These are phyloP conservation scores for Hypoxylon sp. DNA, from an alignment of 2,329 filamentous ascomycete genomes.

Conservation along the genomic window DNA sequence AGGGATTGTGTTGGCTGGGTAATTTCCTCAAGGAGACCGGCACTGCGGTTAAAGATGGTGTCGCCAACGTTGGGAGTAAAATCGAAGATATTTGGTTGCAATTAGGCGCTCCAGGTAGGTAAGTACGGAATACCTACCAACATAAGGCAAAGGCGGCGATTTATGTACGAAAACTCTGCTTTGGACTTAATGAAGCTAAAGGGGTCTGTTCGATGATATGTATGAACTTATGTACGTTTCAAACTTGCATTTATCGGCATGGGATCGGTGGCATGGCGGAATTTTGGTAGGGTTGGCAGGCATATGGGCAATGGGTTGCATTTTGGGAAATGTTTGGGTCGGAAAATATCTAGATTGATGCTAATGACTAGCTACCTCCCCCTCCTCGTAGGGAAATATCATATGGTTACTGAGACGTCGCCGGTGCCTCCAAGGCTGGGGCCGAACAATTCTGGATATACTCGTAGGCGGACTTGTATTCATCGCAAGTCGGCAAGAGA, in stretches of 20 bases:
- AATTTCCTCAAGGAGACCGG: slow-evolving; percentile 4
- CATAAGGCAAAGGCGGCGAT: no score
- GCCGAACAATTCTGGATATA: slow-evolving; percentile 39
- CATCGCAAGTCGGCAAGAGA: slow-evolving; percentile 37
- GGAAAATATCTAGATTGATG: slow-evolving; percentile 10
- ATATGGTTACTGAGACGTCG: slow-evolving; percentile 21
- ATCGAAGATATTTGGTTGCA: slow-evolving; percentile 10
- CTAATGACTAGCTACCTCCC: neutral
- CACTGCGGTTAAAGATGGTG: slow-evolving; percentile 3
- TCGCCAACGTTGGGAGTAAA: neutral
- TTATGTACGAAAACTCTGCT: neutral
- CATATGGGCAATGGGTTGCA: slow-evolving; percentile 4
- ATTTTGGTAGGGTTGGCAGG: slow-evolving; percentile 16
- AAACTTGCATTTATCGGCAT: slow-evolving; percentile 13
- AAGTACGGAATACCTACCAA: no score
- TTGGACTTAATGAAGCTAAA: neutral
- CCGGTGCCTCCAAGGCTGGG: slow-evolving; percentile 33
- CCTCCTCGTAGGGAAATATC: no score
- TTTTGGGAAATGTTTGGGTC: neutral
- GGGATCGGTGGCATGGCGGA: slow-evolving; percentile 4
- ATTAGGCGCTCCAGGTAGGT: no score
- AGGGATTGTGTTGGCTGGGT: slow-evolving; percentile 10
- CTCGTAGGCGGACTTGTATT: slow-evolving; percentile 32
- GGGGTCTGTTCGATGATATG: slow-evolving; percentile 3
- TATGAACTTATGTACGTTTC: no score